Percentiles rank a stretch among this genome's conserved stretches.
These are phyloP conservation scores for Boletus smithii DNA, from an alignment of 1,284 basidiomycete genomes.

Conservation along the genomic window DNA sequence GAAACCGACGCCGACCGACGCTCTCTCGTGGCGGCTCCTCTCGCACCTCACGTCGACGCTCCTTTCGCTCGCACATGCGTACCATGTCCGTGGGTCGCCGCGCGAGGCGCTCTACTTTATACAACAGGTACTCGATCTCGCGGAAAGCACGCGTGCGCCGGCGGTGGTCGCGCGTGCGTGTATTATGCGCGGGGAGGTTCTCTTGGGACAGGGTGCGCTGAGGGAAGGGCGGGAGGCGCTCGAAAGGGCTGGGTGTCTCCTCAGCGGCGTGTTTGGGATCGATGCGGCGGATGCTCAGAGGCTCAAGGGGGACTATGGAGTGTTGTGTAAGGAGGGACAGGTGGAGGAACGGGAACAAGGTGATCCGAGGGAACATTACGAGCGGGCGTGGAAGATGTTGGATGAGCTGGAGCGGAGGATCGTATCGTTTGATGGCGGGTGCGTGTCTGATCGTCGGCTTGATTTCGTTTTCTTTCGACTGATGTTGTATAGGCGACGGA, in stretches of 20 bases:
- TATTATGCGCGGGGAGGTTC: slow-evolving; percentile 63
- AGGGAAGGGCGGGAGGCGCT: slow-evolving; percentile 55
- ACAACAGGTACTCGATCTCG: slow-evolving; percentile 67
- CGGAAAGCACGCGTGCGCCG: slow-evolving; percentile 62
- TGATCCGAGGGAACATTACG: slow-evolving; percentile 51
- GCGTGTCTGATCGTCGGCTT: slow-evolving; percentile 12
- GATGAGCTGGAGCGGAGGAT: slow-evolving; percentile 58
- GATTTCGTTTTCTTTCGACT: too few species aligned
- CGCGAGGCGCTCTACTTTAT: slow-evolving; percentile 82
- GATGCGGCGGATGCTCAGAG: slow-evolving; percentile 64
- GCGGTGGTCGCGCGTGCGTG: slow-evolving; percentile 63
- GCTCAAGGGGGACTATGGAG: slow-evolving; percentile 58
- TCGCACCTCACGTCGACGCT: slow-evolving; percentile 65
- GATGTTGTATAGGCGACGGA: slow-evolving; percentile 39
- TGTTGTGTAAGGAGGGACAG: slow-evolving; percentile 44
- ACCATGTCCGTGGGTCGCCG: slow-evolving; percentile 70
- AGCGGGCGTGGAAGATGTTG: slow-evolving; percentile 51
- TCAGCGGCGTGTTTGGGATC: slow-evolving; percentile 45
- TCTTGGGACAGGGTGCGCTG: slow-evolving; percentile 57
- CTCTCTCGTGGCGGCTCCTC: slow-evolving; percentile 72
- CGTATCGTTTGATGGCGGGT: slow-evolving; percentile 54
- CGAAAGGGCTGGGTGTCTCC: slow-evolving; percentile 46
- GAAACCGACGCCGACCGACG: slow-evolving; percentile 39
- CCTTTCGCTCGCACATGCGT: slow-evolving; percentile 60
- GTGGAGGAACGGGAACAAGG: slow-evolving; percentile 40